Evolutionary conservation across 257 asterid genomes (phyloP), one percentile per base, ranked within the genome.

Genomic region (Lycium barbarum): DNA sequence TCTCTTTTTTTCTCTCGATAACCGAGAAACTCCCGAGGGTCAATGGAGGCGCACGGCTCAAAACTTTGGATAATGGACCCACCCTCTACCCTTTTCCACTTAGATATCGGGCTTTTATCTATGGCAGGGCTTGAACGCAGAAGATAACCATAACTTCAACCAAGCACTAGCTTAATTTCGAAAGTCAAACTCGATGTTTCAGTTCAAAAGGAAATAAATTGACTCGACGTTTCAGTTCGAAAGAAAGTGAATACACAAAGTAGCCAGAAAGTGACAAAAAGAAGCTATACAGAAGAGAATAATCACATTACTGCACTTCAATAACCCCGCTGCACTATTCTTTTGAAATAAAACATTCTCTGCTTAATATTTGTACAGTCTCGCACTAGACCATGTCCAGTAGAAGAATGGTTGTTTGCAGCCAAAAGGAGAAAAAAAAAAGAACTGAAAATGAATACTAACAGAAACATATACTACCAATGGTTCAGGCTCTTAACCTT

Each of bases 141-240:
- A 74, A 51, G 49, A 26, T 53, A 78, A 78, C 47, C 65, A 78
- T 7, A 78, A 53, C 65, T 76, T 14, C 65, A 78, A 33, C 65
- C 26, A 78, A 78, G 15, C 43, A 51, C 47, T 33, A 76, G 47
- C 81, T 76, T 57, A 76, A 76, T 51, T 76, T 51, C 26, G 13
- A 76, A 43, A 76, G 82, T 51, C 40, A 51, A 51, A 76, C 63
- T 33, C 49, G 47, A 78, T 4, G 10, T 49, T 74, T 51, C 63
- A 51, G 15, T 35, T 74, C 12, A 11, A 22, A 49, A 74, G 12
- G 51, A 76, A 51, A 26, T 51, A 26, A 49, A 26, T 0, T 18
- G 6, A 36, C 13, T 68, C 8, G 4, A 74, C 4, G 9, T 73
- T 73, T 49, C 81, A 7, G 43, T 33, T 33, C 12, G 8, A 74